Evolutionary conservation across 371 early-diverging fungal genomes (phyloP).

Genomic region (Thermomucor indicae-seudaticae): DNA sequence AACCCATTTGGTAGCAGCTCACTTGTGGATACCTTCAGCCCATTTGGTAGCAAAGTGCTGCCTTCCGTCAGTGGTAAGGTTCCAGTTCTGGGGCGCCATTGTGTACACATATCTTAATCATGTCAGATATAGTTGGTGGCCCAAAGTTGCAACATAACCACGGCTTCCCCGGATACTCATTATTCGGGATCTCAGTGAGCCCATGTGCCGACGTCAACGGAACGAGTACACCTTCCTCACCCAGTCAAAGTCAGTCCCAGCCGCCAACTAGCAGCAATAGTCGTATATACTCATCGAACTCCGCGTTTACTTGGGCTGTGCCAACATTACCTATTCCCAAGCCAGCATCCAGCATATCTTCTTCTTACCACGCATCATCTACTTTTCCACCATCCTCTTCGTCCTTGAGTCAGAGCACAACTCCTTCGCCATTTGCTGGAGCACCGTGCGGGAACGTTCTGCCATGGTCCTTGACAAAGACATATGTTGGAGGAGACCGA

Average conservation of each 20-base stretch:
- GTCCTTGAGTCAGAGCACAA: no score
- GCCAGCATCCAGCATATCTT: no score
- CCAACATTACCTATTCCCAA: no score
- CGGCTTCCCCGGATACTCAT: slow-evolving; percentile 11
- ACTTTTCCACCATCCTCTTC: no score
- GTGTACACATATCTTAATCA: background rate
- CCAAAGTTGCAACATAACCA: slow-evolving; percentile 7
- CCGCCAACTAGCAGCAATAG: no score
- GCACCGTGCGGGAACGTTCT: slow-evolving; percentile 1
- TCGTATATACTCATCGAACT: no score
- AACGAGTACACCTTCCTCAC: slow-evolving; percentile 12
- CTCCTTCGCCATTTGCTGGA: slow-evolving; percentile 7
- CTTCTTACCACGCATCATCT: no score
- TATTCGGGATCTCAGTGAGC: no score
- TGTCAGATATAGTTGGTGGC: slow-evolving; percentile 2
- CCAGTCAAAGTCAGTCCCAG: no score
- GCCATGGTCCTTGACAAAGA: slow-evolving; percentile 19
- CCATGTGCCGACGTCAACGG: no score
- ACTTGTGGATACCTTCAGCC: slow-evolving; percentile 15
- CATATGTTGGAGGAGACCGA: slow-evolving; percentile 17
- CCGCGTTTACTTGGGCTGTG: no score
- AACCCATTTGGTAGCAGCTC: slow-evolving; percentile 14
- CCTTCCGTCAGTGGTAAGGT: slow-evolving; percentile 10
- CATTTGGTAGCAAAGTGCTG: slow-evolving; percentile 13
- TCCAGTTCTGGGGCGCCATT: background rate